A percentile compares a stretch with the other conserved stretches of the same genome.
phyloP scores from a whole-genome alignment of 495 filamentous ascomycete species.

The Tuber calosporum region DNA sequence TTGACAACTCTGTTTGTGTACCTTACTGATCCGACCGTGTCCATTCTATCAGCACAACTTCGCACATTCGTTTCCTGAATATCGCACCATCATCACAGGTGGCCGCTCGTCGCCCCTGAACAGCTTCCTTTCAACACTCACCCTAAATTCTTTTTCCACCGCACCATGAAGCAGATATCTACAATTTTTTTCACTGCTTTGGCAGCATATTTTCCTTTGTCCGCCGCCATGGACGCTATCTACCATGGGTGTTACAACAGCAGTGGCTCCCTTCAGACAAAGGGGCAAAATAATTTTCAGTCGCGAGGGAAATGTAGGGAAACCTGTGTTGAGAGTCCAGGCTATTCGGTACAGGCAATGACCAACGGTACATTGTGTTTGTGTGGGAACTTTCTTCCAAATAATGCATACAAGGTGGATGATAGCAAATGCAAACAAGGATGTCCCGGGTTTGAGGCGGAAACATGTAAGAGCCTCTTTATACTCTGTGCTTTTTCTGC shows the following conservation, averaged over 20 bases:
- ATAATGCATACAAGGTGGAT: constrained; percentile 45
- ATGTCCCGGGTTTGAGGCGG: constrained; percentile 51
- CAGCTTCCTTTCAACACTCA: background rate
- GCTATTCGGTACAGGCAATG: constrained; percentile 43
- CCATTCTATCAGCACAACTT: constrained; percentile 21
- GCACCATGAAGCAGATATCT: constrained; percentile 35
- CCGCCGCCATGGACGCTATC: constrained; percentile 15
- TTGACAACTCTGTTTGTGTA: constrained; percentile 10
- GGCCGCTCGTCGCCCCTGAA: constrained; percentile 10
- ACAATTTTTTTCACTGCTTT: constrained; percentile 21
- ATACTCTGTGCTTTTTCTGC: background rate
- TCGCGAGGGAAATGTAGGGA: constrained; percentile 31
- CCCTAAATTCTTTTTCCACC: background rate
- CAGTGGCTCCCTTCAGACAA: constrained; percentile 22
- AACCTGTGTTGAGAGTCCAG: constrained; percentile 21
- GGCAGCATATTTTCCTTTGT: constrained; percentile 23
- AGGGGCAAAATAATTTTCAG: constrained; percentile 18
- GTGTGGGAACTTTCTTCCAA: constrained; percentile 57
- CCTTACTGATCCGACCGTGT: constrained; percentile 14
- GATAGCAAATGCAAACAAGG: constrained; percentile 50
- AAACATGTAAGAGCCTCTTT: constrained; percentile 53
- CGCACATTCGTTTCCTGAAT: constrained; percentile 25
- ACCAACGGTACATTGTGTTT: constrained; percentile 50
- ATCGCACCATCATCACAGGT: constrained; percentile 24
- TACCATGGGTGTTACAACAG: constrained; percentile 37